These are phyloP conservation scores for Lumnitzera racemosa DNA, from an alignment of 345 rosid genomes.

Conservation along the genomic window DNA sequence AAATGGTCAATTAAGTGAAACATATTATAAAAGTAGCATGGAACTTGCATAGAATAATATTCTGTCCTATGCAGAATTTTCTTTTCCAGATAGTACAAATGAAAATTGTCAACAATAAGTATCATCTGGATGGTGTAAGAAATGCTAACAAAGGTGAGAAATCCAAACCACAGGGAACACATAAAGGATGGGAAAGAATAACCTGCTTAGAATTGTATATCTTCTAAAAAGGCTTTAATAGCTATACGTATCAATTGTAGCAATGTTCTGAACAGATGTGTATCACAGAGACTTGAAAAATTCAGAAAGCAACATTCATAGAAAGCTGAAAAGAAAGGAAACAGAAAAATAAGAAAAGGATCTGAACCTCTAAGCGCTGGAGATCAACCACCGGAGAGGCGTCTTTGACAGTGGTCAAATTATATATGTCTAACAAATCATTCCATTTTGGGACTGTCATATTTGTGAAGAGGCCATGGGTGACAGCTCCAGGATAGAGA, in stretches of 20 bases:
- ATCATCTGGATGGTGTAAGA: too few relatives aligned
- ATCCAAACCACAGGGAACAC: too few relatives aligned
- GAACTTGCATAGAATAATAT: background rate
- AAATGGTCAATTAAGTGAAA: background rate
- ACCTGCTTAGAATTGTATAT: background rate
- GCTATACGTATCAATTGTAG: background rate
- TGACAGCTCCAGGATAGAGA: constrained; percentile 78
- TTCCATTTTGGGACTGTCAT: constrained; percentile 73
- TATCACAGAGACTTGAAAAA: too few relatives aligned
- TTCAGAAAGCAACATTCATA: background rate
- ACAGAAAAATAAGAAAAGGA: too few relatives aligned
- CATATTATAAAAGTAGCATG: background rate
- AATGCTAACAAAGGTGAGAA: too few relatives aligned
- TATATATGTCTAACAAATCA: constrained; percentile 50
- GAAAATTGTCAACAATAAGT: too few relatives aligned
- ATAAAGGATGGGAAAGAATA: background rate
- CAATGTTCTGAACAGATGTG: too few relatives aligned
- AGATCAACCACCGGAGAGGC: constrained; percentile 75
- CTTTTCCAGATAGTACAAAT: too few relatives aligned
- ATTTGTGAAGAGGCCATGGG: constrained; percentile 45
- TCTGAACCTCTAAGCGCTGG: constrained; percentile 77
- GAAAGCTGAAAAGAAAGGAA: constrained; percentile 3
- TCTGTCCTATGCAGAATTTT: too few relatives aligned
- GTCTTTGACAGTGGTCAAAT: constrained; percentile 62
- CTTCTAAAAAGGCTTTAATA: background rate